Conservation (phyloP, 768 basidiomycete genomes). For the Naematelia encephala region DNA sequence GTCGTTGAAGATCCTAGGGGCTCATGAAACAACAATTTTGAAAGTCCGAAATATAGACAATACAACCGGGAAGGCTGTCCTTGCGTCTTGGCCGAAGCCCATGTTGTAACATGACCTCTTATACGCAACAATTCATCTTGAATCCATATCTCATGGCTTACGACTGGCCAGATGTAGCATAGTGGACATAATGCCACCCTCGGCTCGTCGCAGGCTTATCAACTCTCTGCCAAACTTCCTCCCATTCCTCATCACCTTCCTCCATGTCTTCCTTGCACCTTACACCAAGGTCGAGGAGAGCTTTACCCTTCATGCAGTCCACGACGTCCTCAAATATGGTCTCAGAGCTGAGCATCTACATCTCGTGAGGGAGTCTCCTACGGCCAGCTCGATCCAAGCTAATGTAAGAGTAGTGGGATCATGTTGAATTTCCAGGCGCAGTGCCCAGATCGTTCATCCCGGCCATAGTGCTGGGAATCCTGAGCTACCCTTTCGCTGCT, state of each 20-base stretch:
- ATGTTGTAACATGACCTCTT: neutral
- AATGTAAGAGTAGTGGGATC: constrained; percentile 71
- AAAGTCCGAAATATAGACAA: too few species aligned
- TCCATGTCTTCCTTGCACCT: constrained; percentile 73
- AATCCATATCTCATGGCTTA: neutral
- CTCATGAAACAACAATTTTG: too few species aligned
- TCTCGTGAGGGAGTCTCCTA: constrained; percentile 8
- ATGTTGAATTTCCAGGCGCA: constrained; percentile 79
- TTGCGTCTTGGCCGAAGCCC: too few species aligned
- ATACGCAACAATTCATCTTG: neutral
- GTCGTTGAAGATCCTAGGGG: too few species aligned
- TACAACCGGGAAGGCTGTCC: too few species aligned
- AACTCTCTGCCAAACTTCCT: constrained; percentile 17
- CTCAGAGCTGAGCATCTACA: constrained; percentile 30
- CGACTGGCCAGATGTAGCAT: neutral
- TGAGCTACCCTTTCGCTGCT: constrained; percentile 57
- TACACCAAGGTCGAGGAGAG: constrained; percentile 97
- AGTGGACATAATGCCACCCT: neutral
- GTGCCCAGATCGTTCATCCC: constrained; percentile 86
- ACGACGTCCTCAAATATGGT: constrained; percentile 82
- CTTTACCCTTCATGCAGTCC: constrained; percentile 86
- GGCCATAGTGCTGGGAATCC: constrained; percentile 64
- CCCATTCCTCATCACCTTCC: constrained; percentile 24
- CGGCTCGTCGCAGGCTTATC: constrained; percentile 16
- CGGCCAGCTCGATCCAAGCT: neutral